Evolutionary conservation across 352 stramenopile species (phyloP).

Genomic region (Globisporangium polare): DNA sequence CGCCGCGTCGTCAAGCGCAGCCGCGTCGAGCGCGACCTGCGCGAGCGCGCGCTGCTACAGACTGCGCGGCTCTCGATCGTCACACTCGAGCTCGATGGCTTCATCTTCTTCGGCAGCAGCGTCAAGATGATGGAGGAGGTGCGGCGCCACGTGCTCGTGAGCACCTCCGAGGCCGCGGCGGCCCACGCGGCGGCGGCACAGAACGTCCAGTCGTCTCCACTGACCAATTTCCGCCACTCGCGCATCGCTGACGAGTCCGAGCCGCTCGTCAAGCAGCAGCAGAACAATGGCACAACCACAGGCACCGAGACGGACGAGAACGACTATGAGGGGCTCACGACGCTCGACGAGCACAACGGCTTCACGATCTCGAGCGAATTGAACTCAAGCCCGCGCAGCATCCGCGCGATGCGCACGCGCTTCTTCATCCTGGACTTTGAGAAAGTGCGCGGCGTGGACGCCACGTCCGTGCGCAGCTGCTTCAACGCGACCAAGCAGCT

Average conservation of each 20-base stretch:
- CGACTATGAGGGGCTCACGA: constrained; percentile 45
- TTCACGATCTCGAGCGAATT: constrained; percentile 28
- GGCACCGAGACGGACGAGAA: constrained; percentile 1
- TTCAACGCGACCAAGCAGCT: constrained; percentile 86
- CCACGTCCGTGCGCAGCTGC: constrained; percentile 81
- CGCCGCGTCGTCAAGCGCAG: constrained; percentile 79
- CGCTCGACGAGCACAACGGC: constrained; percentile 43
- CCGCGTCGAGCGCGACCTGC: constrained; percentile 74
- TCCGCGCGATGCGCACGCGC: constrained; percentile 68
- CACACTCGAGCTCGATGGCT: constrained; percentile 80
- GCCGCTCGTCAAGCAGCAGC: not conserved
- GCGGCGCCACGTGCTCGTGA: constrained; percentile 76
- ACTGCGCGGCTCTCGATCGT: constrained; percentile 78
- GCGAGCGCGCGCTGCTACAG: constrained; percentile 69
- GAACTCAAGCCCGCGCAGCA: constrained; percentile 21
- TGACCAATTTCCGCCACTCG: constrained; percentile 13
- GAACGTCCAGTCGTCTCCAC: constrained; percentile 6
- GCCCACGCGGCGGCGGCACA: constrained; percentile 13
- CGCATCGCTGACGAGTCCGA: not conserved
- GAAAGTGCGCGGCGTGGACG: constrained; percentile 86
- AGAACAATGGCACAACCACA: not conserved
- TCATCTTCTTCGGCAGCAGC: constrained; percentile 86
- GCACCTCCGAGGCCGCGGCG: constrained; percentile 17
- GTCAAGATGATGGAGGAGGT: constrained; percentile 89
- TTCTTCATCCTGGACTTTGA: constrained; percentile 91